Evolutionary conservation across 2,329 filamentous ascomycete species (phyloP).

Genomic region (Fusarium nygamai): DNA sequence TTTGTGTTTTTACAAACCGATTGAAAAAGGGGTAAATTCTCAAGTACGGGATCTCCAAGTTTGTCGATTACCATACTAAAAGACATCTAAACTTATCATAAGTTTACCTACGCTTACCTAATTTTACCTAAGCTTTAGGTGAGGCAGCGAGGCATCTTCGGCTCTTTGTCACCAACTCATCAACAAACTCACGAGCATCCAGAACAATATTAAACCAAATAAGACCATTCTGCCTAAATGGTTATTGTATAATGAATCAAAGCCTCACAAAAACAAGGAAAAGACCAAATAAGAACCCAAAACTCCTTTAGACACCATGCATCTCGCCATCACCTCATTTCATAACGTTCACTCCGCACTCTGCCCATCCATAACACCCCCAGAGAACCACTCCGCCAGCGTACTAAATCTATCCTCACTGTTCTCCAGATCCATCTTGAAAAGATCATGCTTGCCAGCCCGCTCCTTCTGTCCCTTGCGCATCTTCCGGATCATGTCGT

Average conservation of each 20-base stretch:
- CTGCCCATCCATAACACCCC: conserved; percentile 80
- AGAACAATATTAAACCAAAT: not conserved
- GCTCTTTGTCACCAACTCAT: not conserved
- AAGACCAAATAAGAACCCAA: conserved; percentile 5
- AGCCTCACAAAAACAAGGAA: not conserved
- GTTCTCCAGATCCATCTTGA: conserved; percentile 79
- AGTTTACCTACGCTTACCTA: not conserved
- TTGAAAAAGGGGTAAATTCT: not conserved
- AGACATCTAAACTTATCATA: not conserved
- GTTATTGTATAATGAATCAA: not conserved
- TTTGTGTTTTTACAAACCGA: not conserved
- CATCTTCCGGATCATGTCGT: conserved; percentile 89
- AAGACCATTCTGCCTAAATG: conserved; percentile 8
- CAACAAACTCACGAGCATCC: not conserved
- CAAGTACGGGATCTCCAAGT: accelerated
- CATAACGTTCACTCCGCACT: conserved; percentile 43
- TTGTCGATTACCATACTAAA: not conserved
- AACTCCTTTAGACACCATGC: conserved; percentile 36
- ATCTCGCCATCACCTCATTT: not conserved
- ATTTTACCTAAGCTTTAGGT: not conserved
- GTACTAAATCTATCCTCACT: conserved; percentile 89
- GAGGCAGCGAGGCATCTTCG: not conserved
- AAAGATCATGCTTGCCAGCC: conserved; percentile 87
- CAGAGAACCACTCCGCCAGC: conserved; percentile 92
- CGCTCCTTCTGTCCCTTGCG: conserved; percentile 86